Evolutionary conservation across 2,329 filamentous ascomycete genomes (phyloP).

Genomic region (Fusarium sarcochroum): DNA sequence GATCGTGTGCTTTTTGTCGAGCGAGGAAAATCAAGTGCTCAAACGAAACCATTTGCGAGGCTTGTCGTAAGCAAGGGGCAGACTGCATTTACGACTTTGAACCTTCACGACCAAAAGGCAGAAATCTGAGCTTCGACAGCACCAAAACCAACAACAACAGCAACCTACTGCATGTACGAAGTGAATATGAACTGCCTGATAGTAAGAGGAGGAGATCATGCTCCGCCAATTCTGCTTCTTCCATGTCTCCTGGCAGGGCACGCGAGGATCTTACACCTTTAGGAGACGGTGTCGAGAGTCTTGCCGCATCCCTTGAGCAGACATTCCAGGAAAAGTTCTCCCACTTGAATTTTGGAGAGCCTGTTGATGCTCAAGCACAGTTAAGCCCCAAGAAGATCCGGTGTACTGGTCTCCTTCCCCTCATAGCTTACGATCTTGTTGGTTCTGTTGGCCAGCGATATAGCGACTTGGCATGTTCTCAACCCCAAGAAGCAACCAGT

Average conservation of each 20-base stretch:
- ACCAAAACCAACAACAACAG: constrained; percentile 31
- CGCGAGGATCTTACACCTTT: constrained; percentile 38
- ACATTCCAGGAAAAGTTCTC: constrained; percentile 51
- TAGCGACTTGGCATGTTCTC: constrained; percentile 50
- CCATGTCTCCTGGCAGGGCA: constrained; percentile 42
- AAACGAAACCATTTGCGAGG: constrained; percentile 56
- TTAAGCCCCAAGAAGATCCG: constrained; percentile 28
- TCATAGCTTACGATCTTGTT: constrained; percentile 52
- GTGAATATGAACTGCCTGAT: constrained; percentile 27
- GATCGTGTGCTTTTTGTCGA: constrained; percentile 56
- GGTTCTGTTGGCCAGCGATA: constrained; percentile 50
- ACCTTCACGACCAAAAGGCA: constrained; percentile 49
- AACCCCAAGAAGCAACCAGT: constrained; percentile 47
- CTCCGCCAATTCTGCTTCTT: constrained; percentile 44
- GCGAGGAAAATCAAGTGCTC: constrained; percentile 57
- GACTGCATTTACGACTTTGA: constrained; percentile 58
- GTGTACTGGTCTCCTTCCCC: constrained; percentile 48
- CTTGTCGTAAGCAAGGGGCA: constrained; percentile 54
- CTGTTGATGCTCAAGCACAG: background rate
- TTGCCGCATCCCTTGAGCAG: constrained; percentile 51
- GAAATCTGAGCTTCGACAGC: constrained; percentile 49
- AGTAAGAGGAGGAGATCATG: constrained; percentile 46
- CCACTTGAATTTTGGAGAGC: constrained; percentile 5
- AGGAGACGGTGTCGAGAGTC: constrained; percentile 43
- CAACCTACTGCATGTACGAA: constrained; percentile 31